Base-by-base conservation (phyloP, 2,329 filamentous ascomycete species). In the Colletotrichum simmondsii region DNA sequence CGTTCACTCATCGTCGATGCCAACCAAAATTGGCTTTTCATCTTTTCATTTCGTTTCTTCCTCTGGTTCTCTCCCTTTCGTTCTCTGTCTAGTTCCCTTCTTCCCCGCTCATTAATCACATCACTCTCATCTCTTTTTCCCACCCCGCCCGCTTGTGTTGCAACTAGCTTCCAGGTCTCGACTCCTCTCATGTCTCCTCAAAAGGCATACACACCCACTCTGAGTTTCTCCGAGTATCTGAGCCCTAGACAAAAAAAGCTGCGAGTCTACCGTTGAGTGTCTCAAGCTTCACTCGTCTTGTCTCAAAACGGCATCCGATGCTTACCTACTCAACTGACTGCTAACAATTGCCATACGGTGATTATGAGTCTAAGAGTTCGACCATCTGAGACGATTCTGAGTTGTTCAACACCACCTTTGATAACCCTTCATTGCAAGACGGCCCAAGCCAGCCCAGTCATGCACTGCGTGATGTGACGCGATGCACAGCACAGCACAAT, bases 401-500 rank as follows among this genome's bases (percentile, higher is more conserved):
- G 19, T 16, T 32, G 26, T 37, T 32, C 14, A 66, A 65, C 49
- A 56, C 52, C 53, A 46, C 28, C 22, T 42, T 42, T 61, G 59
- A 19, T 16, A 37, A 52, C 57, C 65, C 42, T 46, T 26, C 61
- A n/a, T 54, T 35, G 46, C 61, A 32, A 26, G 61, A 64, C 30
- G 61, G 30, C 60, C 59, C 59, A 62, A 49, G 37, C 59, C 59
- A 52, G 59, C 59, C 30, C 49, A 22, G 16, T 26, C 61, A 37
- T 64, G 61, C 61, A 64, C 35, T 42, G 35, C 57, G 67, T 53
- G 37, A 12, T 54, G 69, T 52, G 58, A 63, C 35, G 58, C 52
- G 35, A 61, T 61, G 68, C 56, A 72, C 63, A 60, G 59, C 58
- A 68, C 68, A 62, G 56, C 60, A 53, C 60, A 63, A 53, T 19